Base-by-base conservation (phyloP, 768 basidiomycete species). In the Dentipellis sp. region DNA sequence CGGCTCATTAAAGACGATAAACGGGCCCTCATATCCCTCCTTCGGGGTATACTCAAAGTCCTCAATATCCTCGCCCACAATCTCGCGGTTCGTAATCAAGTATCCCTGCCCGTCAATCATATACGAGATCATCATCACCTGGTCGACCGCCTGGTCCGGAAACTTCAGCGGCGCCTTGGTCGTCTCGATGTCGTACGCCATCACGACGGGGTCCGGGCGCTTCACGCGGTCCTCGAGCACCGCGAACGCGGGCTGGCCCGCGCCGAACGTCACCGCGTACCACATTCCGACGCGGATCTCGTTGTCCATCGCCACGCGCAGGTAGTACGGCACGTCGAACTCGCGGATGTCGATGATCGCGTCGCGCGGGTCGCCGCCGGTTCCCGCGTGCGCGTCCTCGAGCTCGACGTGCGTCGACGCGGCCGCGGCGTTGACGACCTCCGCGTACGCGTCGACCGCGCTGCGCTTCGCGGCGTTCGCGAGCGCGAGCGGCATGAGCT, bases 121-220 rank as follows among this genome's bases (percentile, higher is more conserved):
- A 72, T 98, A 99, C 46, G 97, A 99, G 60, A 99, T 98, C 97
- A 99, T 99, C 95, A 99, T 99, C 64, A 99, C 93, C 68, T 97
- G 94, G 74, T 98, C 97, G 22, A 91, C 86, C 7, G 83, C 81
- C 63, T 94, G 88, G 73, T 98, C 97, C 1, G 97, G 95, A 67
- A 98, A 98, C 71, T 98, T 98, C 64, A 98, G 82, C n/a, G 97
- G 95, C n/a, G 91, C 88, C 72, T 99, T 99, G 1, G 94, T 95
- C 16, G 92, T 94, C 70, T 99, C 97, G 66, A 99, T 99, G 83
- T 98, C 97, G 69, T 78, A 99, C 0, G 97, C 97, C 91, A 99
- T 88, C 53, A 99, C 94, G 45, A 99, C 94, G 0, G 97, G 97
- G 65, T 99, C 97, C 19, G 97, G 94, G 80, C 97, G 94, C 68